Evolutionary conservation across 371 early-diverging fungal genomes (phyloP), one percentile per base, ranked within the genome.

Genomic region (Smittium culicis): DNA sequence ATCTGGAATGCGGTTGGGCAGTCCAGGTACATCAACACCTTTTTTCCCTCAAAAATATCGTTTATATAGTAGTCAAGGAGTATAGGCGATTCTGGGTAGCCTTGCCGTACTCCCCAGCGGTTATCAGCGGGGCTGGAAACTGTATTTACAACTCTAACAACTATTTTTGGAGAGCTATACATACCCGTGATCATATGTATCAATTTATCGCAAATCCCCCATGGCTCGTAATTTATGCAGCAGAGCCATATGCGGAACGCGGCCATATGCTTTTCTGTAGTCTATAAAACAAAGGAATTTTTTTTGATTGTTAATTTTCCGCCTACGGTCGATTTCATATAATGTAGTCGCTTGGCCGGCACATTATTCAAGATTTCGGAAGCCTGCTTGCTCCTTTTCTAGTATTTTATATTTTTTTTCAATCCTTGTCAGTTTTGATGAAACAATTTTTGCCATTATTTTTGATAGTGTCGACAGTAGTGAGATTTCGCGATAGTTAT

Each of bases 1-100:
- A n/a, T n/a, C n/a, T n/a, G n/a, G n/a, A n/a, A n/a, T n/a, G n/a
- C n/a, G n/a, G n/a, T n/a, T n/a, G n/a, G n/a, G n/a, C n/a, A n/a
- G n/a, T n/a, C n/a, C n/a, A n/a, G n/a, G n/a, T n/a, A n/a, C n/a
- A n/a, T n/a, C n/a, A n/a, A n/a, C n/a, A n/a, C n/a, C n/a, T n/a
- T n/a, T n/a, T n/a, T n/a, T n/a, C n/a, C 31, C 16, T 59, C n/a
- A 59, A 59, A 59, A 29, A n/a, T 59, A 59, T 59, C 31, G n/a
- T 59, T 59, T 29, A 59, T 59, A 32, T 59, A 59, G 5, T 11
- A 27, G 11, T 59, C 45, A n/a, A 59, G n/a, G 11, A 59, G n/a
- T 11, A 59, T 29, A 27, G 60, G 60, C 31, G 60, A 59, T 31
- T 5, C 27, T 31, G 60, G 60, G 60, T n/a, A 59, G 5, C 60